phyloP scores from a whole-genome alignment of 495 filamentous ascomycete genomes.

The Penicillium malachiteum region DNA sequence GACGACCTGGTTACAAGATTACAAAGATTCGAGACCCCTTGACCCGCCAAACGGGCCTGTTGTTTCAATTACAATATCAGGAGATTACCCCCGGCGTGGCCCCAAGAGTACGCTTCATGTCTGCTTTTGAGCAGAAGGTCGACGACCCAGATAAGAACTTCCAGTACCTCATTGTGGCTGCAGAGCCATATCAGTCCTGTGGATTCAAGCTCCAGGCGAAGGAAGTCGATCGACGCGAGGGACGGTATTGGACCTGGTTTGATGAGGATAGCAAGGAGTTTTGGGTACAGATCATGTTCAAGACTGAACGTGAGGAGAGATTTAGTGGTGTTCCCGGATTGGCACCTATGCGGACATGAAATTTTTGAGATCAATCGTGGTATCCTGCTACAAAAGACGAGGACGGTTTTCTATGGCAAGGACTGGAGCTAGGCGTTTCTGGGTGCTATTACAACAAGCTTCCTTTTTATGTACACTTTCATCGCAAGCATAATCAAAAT shows the following conservation, averaged over 20 bases:
- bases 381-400: conserved; percentile 9
- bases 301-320: conserved; percentile 96
- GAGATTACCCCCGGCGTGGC: conserved; percentile 75
- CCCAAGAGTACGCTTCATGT: conserved; percentile 94
- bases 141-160: conserved; percentile 91
- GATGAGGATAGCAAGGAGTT: conserved; percentile 97
- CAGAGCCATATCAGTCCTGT: conserved; percentile 97
- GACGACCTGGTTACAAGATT: conserved; percentile 95
- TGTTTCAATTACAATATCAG: conserved; percentile 95
- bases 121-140: conserved; percentile 91
- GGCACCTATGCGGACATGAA: conserved; percentile 52
- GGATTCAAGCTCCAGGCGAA: conserved; percentile 93
- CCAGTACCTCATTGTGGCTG: conserved; percentile 93
- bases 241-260: conserved; percentile 89
- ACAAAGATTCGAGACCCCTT: conserved; percentile 90
- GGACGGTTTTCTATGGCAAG: conserved; percentile 13
- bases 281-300: conserved; percentile 98
- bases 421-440: conserved; percentile 21
- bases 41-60: conserved; percentile 81
- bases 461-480: conserved; percentile 9
- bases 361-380: conserved; percentile 1
- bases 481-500: conserved; percentile 7
- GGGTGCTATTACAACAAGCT: not conserved
- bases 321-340: conserved; percentile 92
- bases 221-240: conserved; percentile 88